A percentile compares a stretch with the other conserved stretches of the same genome.
Conservation (phyloP, 2,329 filamentous ascomycete species). For the Zymoseptoria passerinii region DNA sequence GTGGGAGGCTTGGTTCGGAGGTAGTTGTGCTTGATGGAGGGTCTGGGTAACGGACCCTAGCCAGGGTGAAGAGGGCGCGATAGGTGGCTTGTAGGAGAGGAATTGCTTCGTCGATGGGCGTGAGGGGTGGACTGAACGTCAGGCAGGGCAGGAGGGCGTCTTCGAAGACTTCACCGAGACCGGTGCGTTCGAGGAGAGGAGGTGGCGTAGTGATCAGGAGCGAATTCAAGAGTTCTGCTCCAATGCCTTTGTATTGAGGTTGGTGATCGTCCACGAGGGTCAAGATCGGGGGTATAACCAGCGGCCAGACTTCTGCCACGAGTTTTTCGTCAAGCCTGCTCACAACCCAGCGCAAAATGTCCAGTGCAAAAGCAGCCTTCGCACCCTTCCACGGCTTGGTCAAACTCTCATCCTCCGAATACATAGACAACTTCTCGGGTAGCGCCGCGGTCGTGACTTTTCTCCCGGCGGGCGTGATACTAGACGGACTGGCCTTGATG, state of each 20-base stretch:
- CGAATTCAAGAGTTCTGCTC: constrained; percentile 45
- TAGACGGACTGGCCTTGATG: constrained; percentile 45
- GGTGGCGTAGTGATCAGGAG: constrained; percentile 51
- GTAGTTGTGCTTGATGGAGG: constrained; percentile 1
- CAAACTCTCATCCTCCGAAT: constrained; percentile 33
- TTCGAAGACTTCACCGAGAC: constrained; percentile 60
- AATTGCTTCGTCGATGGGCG: constrained; percentile 62
- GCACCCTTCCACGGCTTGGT: constrained; percentile 55
- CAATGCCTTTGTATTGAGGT: constrained; percentile 45
- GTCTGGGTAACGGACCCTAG: constrained; percentile 31
- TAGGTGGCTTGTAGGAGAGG: constrained; percentile 58
- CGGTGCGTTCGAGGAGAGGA: constrained; percentile 50
- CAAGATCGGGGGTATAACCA: constrained; percentile 62
- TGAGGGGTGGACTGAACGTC: constrained; percentile 68
- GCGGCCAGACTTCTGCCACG: constrained; percentile 54
- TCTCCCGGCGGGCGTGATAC: constrained; percentile 50
- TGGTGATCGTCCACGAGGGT: constrained; percentile 59
- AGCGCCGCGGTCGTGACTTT: constrained; percentile 42
- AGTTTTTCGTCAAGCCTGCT: constrained; percentile 41
- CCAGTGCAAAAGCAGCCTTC: constrained; percentile 42
- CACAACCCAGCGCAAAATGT: constrained; percentile 56
- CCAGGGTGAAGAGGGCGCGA: constrained; percentile 54
- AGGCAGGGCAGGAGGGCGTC: constrained; percentile 63
- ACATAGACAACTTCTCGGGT: constrained; percentile 30
- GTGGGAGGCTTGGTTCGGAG: constrained; percentile 16